Conservation (phyloP, 345 rosid genomes). For the Hibiscus tridactylites region DNA sequence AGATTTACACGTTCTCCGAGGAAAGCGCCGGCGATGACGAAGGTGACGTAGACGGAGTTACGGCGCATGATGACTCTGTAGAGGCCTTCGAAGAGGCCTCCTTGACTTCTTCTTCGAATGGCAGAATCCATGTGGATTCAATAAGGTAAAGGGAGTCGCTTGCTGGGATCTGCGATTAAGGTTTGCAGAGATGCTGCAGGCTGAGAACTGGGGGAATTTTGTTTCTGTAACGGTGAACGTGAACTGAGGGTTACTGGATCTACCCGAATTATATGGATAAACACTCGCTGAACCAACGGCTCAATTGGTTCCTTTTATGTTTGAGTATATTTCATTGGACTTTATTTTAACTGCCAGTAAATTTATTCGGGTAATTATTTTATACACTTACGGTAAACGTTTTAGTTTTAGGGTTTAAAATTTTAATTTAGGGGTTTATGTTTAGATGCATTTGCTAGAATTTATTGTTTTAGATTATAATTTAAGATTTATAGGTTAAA, state of each 20-base stretch:
- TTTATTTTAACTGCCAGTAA: too few species aligned
- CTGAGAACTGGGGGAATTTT: not conserved
- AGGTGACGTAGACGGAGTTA: constrained; percentile 85
- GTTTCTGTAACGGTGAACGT: not conserved
- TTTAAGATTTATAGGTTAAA: too few species aligned
- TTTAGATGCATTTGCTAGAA: too few species aligned
- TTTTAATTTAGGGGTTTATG: too few species aligned
- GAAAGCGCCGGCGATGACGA: constrained; percentile 93
- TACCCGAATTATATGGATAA: not conserved
- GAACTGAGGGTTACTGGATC: not conserved
- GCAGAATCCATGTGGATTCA: constrained; percentile 49
- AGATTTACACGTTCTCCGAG: constrained; percentile 76
- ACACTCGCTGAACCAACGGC: not conserved
- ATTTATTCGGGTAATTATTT: too few species aligned
- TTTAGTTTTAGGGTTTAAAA: too few species aligned
- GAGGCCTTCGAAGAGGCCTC: constrained; percentile 65
- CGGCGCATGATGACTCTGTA: constrained; percentile 89
- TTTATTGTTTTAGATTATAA: too few species aligned
- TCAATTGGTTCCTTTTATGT: not conserved
- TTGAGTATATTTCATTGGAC: not conserved
- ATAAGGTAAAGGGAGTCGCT: not conserved
- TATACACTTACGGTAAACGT: too few species aligned
- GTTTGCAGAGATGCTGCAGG: constrained; percentile 11
- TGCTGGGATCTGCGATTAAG: constrained; percentile 20
- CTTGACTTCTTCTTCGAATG: constrained; percentile 39